phyloP scores from a whole-genome alignment of 192 early-diverging fungal species.

The Pilobolus umbonatus region DNA sequence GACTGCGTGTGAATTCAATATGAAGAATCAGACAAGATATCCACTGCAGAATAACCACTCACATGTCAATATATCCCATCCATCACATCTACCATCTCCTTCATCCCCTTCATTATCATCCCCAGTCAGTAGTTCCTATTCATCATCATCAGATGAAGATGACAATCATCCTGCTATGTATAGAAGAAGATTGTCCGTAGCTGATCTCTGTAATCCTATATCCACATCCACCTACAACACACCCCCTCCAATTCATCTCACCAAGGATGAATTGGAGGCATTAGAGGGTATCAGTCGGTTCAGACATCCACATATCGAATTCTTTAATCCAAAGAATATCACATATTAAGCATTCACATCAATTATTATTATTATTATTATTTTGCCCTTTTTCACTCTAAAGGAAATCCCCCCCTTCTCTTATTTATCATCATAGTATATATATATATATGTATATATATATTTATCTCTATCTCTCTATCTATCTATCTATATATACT shows the following conservation, averaged over 20 bases:
- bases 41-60: neutral
- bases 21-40: neutral
- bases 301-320: slow-evolving; percentile 10
- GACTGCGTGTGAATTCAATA: neutral
- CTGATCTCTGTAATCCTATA: slow-evolving; percentile 28
- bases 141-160: slow-evolving; percentile 5
- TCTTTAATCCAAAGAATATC: too few species aligned
- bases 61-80: neutral
- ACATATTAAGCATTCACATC: too few species aligned
- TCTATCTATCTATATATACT: too few species aligned
- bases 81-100: too few species aligned
- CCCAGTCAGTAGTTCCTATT: neutral
- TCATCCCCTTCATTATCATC: slow-evolving; percentile 7
- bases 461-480: too few species aligned
- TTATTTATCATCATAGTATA: too few species aligned
- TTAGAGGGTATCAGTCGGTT: slow-evolving; percentile 30
- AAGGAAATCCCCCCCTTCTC: too few species aligned
- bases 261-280: slow-evolving; percentile 36
- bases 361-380: too few species aligned
- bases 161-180: neutral
- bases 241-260: slow-evolving; percentile 14
- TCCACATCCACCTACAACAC: slow-evolving; percentile 3
- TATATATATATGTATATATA: too few species aligned
- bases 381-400: too few species aligned
- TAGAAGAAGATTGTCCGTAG: slow-evolving; percentile 22